Percentiles rank a stretch among this genome's conserved stretches.
These are phyloP conservation scores for Pholiota conissans DNA, from an alignment of 768 basidiomycete genomes.

Conservation along the genomic window DNA sequence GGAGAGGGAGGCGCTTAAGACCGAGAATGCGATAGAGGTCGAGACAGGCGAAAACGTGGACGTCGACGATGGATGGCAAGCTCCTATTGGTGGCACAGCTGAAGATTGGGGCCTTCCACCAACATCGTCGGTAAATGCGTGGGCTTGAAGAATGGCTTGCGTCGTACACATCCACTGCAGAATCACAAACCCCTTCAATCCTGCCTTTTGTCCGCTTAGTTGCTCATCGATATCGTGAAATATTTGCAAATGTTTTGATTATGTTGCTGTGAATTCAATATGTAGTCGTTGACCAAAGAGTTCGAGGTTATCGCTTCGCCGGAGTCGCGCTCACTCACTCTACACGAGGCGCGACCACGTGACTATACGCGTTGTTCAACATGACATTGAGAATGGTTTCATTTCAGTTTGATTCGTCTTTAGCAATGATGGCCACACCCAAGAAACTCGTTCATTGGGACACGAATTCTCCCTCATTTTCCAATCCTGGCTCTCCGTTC, in stretches of 20 bases:
- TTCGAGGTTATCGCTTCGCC: too few relatives aligned
- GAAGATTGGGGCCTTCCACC: neutral
- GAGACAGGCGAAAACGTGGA: too few relatives aligned
- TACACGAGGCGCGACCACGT: slow-evolving; percentile 1
- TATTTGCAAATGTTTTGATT: neutral
- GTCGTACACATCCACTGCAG: too few relatives aligned
- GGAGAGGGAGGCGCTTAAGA: neutral
- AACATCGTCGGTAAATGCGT: neutral
- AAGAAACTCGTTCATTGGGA: slow-evolving; percentile 57
- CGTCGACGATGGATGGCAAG: neutral
- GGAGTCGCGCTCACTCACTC: too few relatives aligned
- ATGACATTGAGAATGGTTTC: neutral
- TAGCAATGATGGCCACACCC: slow-evolving; percentile 28
- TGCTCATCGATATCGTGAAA: neutral
- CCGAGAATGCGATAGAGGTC: too few relatives aligned
- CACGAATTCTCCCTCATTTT: slow-evolving; percentile 43
- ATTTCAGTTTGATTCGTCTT: neutral
- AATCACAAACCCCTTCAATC: too few relatives aligned
- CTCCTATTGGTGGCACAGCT: neutral
- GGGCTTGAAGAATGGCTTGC: neutral
- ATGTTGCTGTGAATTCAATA: too few relatives aligned
- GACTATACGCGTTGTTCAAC: neutral
- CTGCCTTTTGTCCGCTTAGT: too few relatives aligned
- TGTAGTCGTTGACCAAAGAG: too few relatives aligned
- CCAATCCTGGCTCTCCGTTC: slow-evolving; percentile 41